A percentile compares a stretch with the other conserved stretches of the same genome.
Evolutionary conservation across 768 basidiomycete species (phyloP).

Genomic region (Tulasnella calospora): DNA sequence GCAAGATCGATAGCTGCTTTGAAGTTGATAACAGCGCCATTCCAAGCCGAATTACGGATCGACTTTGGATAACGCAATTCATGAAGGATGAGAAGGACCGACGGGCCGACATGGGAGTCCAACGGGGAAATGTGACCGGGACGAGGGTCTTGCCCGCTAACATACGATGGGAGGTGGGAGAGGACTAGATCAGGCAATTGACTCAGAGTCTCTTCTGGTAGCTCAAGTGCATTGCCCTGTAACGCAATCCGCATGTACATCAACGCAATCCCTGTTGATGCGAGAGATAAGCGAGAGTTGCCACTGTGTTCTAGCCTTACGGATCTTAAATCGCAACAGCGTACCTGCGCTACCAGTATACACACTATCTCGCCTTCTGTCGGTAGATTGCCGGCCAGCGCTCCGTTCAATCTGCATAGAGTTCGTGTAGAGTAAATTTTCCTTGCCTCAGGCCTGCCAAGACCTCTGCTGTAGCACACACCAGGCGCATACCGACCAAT

Average conservation of each 20-base stretch:
- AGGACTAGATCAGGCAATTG: background rate
- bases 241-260: constrained; percentile 23
- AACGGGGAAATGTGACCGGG: constrained; percentile 8
- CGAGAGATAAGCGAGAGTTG: background rate
- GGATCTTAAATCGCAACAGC: background rate
- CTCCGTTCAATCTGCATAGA: background rate
- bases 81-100: background rate
- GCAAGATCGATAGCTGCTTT: constrained; percentile 13
- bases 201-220: constrained; percentile 7
- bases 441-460: background rate
- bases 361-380: background rate
- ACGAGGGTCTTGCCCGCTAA: background rate
- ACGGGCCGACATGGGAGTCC: constrained; percentile 12
- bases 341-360: constrained; percentile 6
- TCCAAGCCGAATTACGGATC: background rate
- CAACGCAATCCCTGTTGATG: constrained; percentile 15
- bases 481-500: background rate
- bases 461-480: background rate
- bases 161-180: constrained; percentile 9
- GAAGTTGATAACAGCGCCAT: background rate
- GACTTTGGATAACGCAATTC: constrained; percentile 8
- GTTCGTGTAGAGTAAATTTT: background rate
- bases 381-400: background rate
- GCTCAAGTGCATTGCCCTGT: constrained; percentile 6
- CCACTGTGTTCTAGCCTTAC: background rate